A percentile compares a stretch with the other conserved stretches of the same genome.
These are phyloP conservation scores for Vickermania ingenoplastis DNA, from an alignment of 208 protist species.

Conservation along the genomic window DNA sequence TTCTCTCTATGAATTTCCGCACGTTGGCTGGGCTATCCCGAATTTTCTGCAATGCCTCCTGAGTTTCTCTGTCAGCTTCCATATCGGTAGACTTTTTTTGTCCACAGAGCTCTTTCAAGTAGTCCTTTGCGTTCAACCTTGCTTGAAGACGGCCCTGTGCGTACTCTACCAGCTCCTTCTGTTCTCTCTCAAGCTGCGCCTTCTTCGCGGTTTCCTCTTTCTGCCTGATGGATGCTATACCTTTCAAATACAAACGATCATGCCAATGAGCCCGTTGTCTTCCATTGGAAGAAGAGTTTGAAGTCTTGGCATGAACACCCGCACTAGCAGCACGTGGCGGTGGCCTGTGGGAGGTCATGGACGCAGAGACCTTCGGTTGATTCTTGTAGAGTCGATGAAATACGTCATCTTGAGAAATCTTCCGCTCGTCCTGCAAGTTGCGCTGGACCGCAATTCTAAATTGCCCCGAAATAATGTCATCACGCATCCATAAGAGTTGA, in stretches of 20 bases:
- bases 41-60: background rate
- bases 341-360: no score
- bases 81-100: background rate
- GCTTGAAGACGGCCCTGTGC: conserved; percentile 35
- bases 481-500: conserved; percentile 36
- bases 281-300: no score
- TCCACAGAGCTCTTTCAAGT: background rate
- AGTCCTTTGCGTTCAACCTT: conserved; percentile 16
- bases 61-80: background rate
- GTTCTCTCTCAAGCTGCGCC: conserved; percentile 17
- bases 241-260: conserved; percentile 39
- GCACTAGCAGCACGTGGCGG: no score
- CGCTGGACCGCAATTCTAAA: conserved; percentile 27
- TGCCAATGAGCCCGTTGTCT: no score
- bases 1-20: background rate
- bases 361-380: no score
- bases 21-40: background rate
- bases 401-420: conserved; percentile 31
- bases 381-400: conserved; percentile 72
- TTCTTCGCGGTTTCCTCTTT: conserved; percentile 12
- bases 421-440: conserved; percentile 19
- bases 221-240: conserved; percentile 3
- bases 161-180: conserved; percentile 44
- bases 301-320: no score
- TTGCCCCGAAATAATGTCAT: conserved; percentile 34